These are phyloP conservation scores for Termitomyces sp. DNA, from an alignment of 768 basidiomycete species.

Conservation along the genomic window DNA sequence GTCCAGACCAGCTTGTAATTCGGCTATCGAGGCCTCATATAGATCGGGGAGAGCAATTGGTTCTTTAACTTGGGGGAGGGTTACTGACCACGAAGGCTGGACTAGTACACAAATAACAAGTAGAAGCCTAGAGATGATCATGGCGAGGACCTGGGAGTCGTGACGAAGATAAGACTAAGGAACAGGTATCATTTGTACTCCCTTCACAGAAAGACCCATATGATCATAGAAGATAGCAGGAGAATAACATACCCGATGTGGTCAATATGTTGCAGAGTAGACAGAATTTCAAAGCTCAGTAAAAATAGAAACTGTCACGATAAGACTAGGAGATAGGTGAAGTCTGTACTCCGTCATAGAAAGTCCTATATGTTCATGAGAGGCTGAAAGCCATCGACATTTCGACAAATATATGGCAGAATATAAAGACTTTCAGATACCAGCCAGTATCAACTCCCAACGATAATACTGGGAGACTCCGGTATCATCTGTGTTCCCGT, in stretches of 20 bases:
- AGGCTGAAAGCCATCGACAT: no score
- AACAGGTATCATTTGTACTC: neutral
- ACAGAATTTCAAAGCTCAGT: no score
- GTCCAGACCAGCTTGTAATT: conserved; percentile 52
- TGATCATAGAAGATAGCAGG: neutral
- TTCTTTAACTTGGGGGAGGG: neutral
- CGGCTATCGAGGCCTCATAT: conserved; percentile 55
- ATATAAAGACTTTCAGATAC: no score
- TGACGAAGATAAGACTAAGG: neutral
- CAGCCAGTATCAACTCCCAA: no score
- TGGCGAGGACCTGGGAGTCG: neutral
- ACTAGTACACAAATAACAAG: neutral
- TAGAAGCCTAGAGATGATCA: neutral
- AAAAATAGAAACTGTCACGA: no score
- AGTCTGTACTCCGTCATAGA: no score
- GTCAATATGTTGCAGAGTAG: neutral
- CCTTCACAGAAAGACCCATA: neutral
- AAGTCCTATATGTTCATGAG: no score
- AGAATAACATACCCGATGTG: neutral
- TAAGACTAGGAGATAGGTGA: no score
- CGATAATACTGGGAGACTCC: neutral
- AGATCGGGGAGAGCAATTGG: conserved; percentile 43
- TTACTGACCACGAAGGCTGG: neutral
- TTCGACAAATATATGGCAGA: neutral
- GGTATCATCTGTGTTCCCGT: neutral